Base-by-base conservation (phyloP, 805 yeast species). In the Candida boleticola region DNA sequence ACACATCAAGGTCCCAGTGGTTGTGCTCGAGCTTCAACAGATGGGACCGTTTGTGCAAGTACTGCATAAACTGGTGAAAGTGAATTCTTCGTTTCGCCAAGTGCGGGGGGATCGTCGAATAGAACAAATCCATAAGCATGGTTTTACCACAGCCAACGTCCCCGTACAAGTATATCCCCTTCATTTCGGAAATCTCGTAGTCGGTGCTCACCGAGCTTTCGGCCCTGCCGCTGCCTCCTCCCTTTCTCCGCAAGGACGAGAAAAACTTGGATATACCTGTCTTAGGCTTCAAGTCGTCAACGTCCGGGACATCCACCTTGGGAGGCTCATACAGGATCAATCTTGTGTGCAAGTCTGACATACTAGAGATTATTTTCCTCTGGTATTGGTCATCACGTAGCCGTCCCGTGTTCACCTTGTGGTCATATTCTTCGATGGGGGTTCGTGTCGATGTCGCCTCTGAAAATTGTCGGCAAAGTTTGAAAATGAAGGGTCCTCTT, bases 81-180 rank as follows among this genome's bases (percentile, higher is more conserved):
- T 93, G 99, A 36, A 92, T 72, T 49, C 99, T 74, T 52, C 73
- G 76, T 55, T 89, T 89, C 10, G 92, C 76, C 44, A 93, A 68
- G 57, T 85, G 87, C 0, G 63, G 39, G 0, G 98, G 97, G 14
- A 92, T 76, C 0, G 96, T 88, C 17, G 79, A 71, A 64, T 90
- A 93, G 55, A 93, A 93, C 50, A 93, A 71, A 63, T 93, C 98
- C 98, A 93, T 92, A 46, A 93, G 71, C 97, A 93, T 92, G 5
- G 99, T 93, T 59, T 93, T 92, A 3, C 99, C 99, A 63, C 98
- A 90, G 1, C 99, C 99, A 33, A 93, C 99, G 61, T 93, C 98
- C 18, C 99, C 99, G 63, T 87, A 93, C 23, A 93, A 71, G 56
- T 93, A 93, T 5, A 93, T 84, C 3, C 99, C 99, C 50, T 76